A percentile compares a stretch with the other conserved stretches of the same genome.
phyloP scores from a whole-genome alignment of 2,329 filamentous ascomycete species.

The Colletotrichum tabaci region DNA sequence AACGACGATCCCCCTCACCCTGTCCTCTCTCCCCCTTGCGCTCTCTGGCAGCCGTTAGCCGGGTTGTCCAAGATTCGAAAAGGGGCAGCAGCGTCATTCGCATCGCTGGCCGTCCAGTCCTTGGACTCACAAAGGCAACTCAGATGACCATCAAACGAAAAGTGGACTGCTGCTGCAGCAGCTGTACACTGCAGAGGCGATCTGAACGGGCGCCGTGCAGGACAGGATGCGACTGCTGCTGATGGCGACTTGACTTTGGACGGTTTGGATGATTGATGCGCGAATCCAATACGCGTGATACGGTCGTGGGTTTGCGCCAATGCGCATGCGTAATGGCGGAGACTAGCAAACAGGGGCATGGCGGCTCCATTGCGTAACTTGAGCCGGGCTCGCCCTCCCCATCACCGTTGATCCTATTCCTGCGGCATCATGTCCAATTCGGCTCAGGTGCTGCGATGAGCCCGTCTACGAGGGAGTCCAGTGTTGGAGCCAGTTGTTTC shows the following conservation, averaged over 20 bases:
- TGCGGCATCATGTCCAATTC: constrained; percentile 3
- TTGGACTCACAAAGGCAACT: not conserved
- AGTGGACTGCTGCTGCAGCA: constrained; percentile 4
- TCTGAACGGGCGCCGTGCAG: constrained; percentile 34
- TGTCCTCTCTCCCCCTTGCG: not conserved
- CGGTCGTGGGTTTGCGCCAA: not conserved
- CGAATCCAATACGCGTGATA: constrained; percentile 25
- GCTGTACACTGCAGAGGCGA: constrained; percentile 6
- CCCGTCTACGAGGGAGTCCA: not conserved
- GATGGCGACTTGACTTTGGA: not conserved
- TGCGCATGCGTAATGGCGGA: constrained; percentile 33
- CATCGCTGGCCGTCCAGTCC: not conserved
- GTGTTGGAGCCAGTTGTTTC: not conserved
- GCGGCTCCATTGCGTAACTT: not conserved
- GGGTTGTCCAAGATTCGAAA: not conserved
- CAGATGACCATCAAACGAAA: constrained; percentile 6
- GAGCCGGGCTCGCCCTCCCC: not conserved
- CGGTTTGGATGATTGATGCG: not conserved
- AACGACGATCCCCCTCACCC: not conserved
- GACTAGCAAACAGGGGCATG: constrained; percentile 26
- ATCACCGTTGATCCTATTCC: not conserved
- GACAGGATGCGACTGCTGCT: constrained; percentile 16
- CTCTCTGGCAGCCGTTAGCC: not conserved
- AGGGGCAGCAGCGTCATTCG: not conserved
- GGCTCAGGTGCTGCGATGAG: not conserved